phyloP scores from a whole-genome alignment of 192 early-diverging fungal species.

The Spizellomyces punctatus region DNA sequence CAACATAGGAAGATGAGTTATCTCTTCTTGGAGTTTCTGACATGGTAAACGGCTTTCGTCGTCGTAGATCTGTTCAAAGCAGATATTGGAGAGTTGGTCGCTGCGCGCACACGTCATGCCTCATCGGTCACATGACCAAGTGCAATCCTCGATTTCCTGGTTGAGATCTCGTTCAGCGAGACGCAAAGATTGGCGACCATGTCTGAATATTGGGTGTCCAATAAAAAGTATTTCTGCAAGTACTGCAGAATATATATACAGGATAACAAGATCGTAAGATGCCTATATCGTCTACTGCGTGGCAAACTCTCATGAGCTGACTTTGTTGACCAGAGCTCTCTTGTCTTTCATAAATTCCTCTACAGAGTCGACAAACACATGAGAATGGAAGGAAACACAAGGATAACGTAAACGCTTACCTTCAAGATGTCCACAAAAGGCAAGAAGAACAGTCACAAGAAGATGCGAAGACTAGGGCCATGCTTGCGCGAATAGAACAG shows the following conservation, averaged over 20 bases:
- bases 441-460: conserved; percentile 59
- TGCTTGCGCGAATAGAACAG: conserved; percentile 30
- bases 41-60: no score
- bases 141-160: no score
- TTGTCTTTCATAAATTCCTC: not conserved
- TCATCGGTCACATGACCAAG: no score
- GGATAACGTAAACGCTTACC: conserved; percentile 75
- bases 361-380: conserved; percentile 66
- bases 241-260: conserved; percentile 82
- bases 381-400: conserved; percentile 81
- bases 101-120: no score
- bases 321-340: not conserved
- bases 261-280: conserved; percentile 79
- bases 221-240: conserved; percentile 81
- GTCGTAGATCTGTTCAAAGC: no score
- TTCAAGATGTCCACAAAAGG: conserved; percentile 66
- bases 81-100: no score
- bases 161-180: not conserved
- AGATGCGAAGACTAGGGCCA: conserved; percentile 57
- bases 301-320: not conserved
- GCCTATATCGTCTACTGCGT: conserved; percentile 9
- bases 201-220: conserved; percentile 64
- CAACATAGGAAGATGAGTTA: no score
- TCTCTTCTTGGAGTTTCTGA: no score
- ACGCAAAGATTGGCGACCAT: conserved; percentile 11